These are phyloP conservation scores for Hebeloma cylindrosporum DNA, from an alignment of 768 basidiomycete species.

Conservation along the genomic window DNA sequence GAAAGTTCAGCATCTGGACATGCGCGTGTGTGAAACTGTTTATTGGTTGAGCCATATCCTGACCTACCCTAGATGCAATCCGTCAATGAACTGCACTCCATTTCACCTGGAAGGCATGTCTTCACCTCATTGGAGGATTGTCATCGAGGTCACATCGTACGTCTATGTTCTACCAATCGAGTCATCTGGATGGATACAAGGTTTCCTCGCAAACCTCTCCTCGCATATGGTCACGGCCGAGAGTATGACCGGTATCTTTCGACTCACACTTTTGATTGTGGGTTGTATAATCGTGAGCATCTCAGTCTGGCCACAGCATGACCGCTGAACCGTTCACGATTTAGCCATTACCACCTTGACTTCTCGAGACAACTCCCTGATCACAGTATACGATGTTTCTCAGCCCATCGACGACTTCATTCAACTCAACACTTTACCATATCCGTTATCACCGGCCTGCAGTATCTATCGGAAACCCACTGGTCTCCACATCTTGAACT, in stretches of 20 bases:
- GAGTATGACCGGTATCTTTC: constrained; percentile 59
- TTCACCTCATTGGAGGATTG: constrained; percentile 57
- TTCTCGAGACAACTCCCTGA: constrained; percentile 56
- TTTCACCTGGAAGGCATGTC: constrained; percentile 33
- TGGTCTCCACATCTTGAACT: constrained; percentile 40
- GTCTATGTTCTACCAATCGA: constrained; percentile 59
- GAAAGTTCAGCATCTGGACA: constrained; percentile 46
- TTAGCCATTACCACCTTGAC: constrained; percentile 58
- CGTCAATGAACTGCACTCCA: constrained; percentile 23
- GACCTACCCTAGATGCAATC: constrained; percentile 15
- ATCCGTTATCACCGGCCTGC: constrained; percentile 36
- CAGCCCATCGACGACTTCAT: constrained; percentile 39
- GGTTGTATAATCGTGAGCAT: constrained; percentile 30
- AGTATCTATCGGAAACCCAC: constrained; percentile 23
- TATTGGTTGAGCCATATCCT: not conserved
- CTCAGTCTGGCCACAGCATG: constrained; percentile 7
- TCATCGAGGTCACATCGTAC: constrained; percentile 43
- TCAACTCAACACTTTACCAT: constrained; percentile 46
- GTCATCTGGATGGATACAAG: constrained; percentile 73
- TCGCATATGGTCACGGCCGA: constrained; percentile 63
- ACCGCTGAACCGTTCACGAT: constrained; percentile 1
- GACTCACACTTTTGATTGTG: constrained; percentile 36
- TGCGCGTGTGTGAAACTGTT: constrained; percentile 44
- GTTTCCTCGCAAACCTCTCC: constrained; percentile 52
- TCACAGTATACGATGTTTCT: constrained; percentile 66